Percentiles rank a stretch among this genome's conserved stretches.
Conservation (phyloP, 495 filamentous ascomycete genomes). For the Penicillium antarcticum region DNA sequence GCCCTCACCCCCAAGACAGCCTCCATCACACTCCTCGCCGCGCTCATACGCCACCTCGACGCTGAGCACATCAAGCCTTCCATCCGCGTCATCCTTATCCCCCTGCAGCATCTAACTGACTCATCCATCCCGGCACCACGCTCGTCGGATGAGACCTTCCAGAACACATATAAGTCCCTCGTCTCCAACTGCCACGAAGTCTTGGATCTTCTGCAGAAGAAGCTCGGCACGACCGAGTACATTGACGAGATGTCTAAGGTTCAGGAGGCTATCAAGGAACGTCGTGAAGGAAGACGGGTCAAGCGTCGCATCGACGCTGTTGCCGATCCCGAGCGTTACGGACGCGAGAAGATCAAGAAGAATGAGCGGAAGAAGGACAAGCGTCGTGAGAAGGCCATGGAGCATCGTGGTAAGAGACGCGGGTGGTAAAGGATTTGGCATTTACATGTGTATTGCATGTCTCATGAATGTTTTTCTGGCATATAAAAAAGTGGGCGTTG, state of each 20-base stretch:
- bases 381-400: slow-evolving; percentile 70
- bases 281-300: slow-evolving; percentile 65
- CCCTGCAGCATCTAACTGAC: slow-evolving; percentile 82
- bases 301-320: slow-evolving; percentile 89
- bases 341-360: slow-evolving; percentile 77
- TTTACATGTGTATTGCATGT: slow-evolving; percentile 13
- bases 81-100: slow-evolving; percentile 64
- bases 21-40: slow-evolving; percentile 66
- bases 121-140: slow-evolving; percentile 65
- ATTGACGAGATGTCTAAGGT: slow-evolving; percentile 64
- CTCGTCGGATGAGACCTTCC: slow-evolving; percentile 64
- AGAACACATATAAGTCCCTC: slow-evolving; percentile 61
- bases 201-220: slow-evolving; percentile 72
- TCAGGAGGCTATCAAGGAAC: slow-evolving; percentile 61
- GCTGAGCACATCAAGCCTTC: slow-evolving; percentile 54
- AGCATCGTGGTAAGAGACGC: slow-evolving; percentile 66
- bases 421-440: slow-evolving; percentile 49
- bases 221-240: slow-evolving; percentile 78
- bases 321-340: slow-evolving; percentile 71
- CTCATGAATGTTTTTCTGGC: slow-evolving; percentile 23
- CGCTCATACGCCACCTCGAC: slow-evolving; percentile 56
- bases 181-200: slow-evolving; percentile 67
- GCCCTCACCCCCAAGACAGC: slow-evolving; percentile 71
- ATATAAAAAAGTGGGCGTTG: slow-evolving; percentile 30
- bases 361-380: slow-evolving; percentile 80